A percentile compares a stretch with the other conserved stretches of the same genome.
phyloP scores from a whole-genome alignment of 108 stramenopile species.

The Chaetoceros tenuissimus region DNA sequence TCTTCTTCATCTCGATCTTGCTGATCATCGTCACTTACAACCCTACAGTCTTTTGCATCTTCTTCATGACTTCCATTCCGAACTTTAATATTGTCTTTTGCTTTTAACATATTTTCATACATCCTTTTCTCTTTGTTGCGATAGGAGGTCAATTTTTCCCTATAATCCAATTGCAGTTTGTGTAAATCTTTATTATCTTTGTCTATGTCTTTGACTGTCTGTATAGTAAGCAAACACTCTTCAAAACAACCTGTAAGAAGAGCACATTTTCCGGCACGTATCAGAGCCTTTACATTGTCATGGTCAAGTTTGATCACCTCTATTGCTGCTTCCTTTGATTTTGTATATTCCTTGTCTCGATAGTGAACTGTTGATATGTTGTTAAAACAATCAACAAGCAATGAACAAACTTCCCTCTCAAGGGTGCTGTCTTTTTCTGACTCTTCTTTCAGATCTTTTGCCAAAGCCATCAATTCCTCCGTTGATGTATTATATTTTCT shows the following conservation, averaged over 20 bases:
- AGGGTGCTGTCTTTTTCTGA: neutral
- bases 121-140: constrained; percentile 24
- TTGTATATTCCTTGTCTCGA: constrained; percentile 31
- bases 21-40: too few species aligned
- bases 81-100: neutral
- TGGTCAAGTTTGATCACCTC: constrained; percentile 31
- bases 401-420: neutral
- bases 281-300: constrained; percentile 36
- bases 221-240: constrained; percentile 32
- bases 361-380: constrained; percentile 42
- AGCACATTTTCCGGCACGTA: constrained; percentile 38
- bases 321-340: constrained; percentile 37
- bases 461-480: neutral
- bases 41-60: neutral
- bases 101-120: constrained; percentile 14
- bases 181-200: constrained; percentile 15
- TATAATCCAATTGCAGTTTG: constrained; percentile 21
- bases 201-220: constrained; percentile 26
- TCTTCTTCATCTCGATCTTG: too few species aligned
- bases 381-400: constrained; percentile 42
- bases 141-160: constrained; percentile 22
- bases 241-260: constrained; percentile 31
- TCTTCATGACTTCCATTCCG: neutral
- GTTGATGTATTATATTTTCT: neutral
- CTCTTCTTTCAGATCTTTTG: neutral